Percentiles rank a stretch among this genome's conserved stretches.
Conservation (phyloP, 2,329 filamentous ascomycete genomes). For the Hirsutella rhossiliensis region DNA sequence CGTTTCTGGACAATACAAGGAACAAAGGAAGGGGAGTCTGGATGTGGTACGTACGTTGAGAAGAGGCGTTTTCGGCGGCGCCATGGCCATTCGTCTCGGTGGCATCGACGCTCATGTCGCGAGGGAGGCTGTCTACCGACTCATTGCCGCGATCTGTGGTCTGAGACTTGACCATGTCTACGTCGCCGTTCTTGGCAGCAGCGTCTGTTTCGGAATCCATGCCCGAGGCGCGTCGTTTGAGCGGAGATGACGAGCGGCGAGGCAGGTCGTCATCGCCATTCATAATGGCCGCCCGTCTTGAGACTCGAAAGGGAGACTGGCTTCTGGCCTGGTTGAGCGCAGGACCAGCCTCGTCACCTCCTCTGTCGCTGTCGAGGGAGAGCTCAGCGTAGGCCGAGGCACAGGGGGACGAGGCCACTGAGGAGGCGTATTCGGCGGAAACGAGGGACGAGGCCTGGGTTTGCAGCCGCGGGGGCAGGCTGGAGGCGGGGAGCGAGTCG, state of each 20-base stretch:
- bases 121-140: constrained; percentile 13
- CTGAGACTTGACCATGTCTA: constrained; percentile 29
- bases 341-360: constrained; percentile 32
- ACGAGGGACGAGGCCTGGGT: constrained; percentile 27
- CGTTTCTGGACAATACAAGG: neutral
- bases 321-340: constrained; percentile 28
- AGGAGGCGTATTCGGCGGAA: constrained; percentile 38
- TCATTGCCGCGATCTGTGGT: constrained; percentile 9
- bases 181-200: constrained; percentile 26
- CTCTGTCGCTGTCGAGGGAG: constrained; percentile 42
- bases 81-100: constrained; percentile 14
- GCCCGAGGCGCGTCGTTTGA: constrained; percentile 52
- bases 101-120: constrained; percentile 29
- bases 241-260: constrained; percentile 50
- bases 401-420: constrained; percentile 45
- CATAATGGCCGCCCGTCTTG: constrained; percentile 44
- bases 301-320: constrained; percentile 39
- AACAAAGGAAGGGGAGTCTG: neutral
- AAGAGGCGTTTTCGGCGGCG: constrained; percentile 6
- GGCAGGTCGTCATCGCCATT: constrained; percentile 44
- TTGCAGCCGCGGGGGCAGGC: constrained; percentile 40
- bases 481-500: constrained; percentile 34
- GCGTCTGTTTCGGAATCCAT: constrained; percentile 40
- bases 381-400: constrained; percentile 43
- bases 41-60: constrained; percentile 14